Evolutionary conservation across 352 stramenopile species (phyloP).

Genomic region (Pythium aristosporum): DNA sequence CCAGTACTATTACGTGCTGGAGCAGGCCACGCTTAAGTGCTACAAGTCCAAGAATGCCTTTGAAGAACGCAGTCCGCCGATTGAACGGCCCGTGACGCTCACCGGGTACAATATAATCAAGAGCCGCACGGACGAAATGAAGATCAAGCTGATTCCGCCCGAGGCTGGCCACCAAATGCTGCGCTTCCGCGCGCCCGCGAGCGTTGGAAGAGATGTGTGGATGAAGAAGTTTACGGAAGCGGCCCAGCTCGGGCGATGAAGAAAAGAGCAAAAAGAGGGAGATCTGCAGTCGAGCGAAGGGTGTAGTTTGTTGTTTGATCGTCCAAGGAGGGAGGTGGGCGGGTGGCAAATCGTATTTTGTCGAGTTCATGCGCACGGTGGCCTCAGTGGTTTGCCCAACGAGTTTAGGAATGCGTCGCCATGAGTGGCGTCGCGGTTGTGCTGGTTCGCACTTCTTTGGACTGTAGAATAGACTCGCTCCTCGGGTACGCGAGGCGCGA

Average conservation of each 20-base stretch:
- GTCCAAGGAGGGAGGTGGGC: too few relatives aligned
- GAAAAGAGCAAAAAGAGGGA: too few relatives aligned
- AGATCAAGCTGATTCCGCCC: slow-evolving; percentile 75
- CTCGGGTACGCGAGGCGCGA: background rate
- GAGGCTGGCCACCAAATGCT: slow-evolving; percentile 63
- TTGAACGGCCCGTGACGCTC: slow-evolving; percentile 50
- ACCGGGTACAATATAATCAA: slow-evolving; percentile 69
- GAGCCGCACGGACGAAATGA: slow-evolving; percentile 75
- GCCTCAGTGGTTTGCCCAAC: slow-evolving; percentile 19
- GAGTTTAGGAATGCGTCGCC: slow-evolving; percentile 14
- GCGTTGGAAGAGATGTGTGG: slow-evolving; percentile 71
- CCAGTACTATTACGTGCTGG: slow-evolving; percentile 77
- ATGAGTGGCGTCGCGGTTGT: background rate
- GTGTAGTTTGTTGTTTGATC: background rate
- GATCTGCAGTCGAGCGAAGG: background rate
- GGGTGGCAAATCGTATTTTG: too few relatives aligned
- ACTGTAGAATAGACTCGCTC: slow-evolving; percentile 2
- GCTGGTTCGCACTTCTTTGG: background rate
- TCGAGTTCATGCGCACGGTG: slow-evolving; percentile 13
- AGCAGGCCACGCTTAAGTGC: slow-evolving; percentile 62
- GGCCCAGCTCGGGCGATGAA: slow-evolving; percentile 41
- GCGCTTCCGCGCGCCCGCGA: slow-evolving; percentile 69
- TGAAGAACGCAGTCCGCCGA: slow-evolving; percentile 56
- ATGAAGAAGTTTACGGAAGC: slow-evolving; percentile 77
- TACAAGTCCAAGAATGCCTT: slow-evolving; percentile 76